Base-by-base conservation (phyloP, 192 early-diverging fungal species). In the Coemansia nantahalensis region DNA sequence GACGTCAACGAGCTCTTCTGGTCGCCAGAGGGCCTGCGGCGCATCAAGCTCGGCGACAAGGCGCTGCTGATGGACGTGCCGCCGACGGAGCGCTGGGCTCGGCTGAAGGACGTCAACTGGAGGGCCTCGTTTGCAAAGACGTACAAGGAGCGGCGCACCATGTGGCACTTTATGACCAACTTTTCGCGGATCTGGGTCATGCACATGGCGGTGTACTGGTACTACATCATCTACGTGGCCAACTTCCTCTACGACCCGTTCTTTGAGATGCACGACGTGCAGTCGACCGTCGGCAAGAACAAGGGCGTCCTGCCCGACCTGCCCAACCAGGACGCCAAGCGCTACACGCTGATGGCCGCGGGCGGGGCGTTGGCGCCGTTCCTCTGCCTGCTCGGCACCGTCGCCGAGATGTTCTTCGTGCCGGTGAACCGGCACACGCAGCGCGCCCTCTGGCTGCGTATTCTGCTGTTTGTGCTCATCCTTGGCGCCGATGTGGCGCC, bases 171-270 rank as follows among this genome's bases (percentile, higher is more conserved):
- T 19, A 80, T 85, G 56, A 83, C 84, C 71, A 92, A 90, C 70
- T 90, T 92, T 45, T 84, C 84, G 26, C 88, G 90, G 21, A 79
- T 90, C 21, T 92, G 90, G 90, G 85, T 92, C 49, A 85, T 92
- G 62, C 87, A 92, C 56, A 59, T 92, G 34, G 79, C 81, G 3
- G 62, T 84, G 10, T 90, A 86, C 62, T 90, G 83, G 79, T 88
- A 88, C 70, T 90, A 87, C 74, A 87, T 87, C 18, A 82, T 82
- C 55, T 85, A 81, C 34, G 83, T 85, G 41, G 82, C 83, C 12
- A 78, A 81, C 32, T 85, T 84, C 48, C 34, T 90, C 16, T 87
- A 88, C 67, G 78, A 77, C 50, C 74, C 74, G 28, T 62, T 66
- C 41, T 77, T 77, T 49, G 74, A 77, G 61, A 39, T 54, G 64